Percentiles rank a stretch among this genome's conserved stretches.
Conservation (phyloP, 2,329 filamentous ascomycete genomes). For the Hymenoscyphus albidus region DNA sequence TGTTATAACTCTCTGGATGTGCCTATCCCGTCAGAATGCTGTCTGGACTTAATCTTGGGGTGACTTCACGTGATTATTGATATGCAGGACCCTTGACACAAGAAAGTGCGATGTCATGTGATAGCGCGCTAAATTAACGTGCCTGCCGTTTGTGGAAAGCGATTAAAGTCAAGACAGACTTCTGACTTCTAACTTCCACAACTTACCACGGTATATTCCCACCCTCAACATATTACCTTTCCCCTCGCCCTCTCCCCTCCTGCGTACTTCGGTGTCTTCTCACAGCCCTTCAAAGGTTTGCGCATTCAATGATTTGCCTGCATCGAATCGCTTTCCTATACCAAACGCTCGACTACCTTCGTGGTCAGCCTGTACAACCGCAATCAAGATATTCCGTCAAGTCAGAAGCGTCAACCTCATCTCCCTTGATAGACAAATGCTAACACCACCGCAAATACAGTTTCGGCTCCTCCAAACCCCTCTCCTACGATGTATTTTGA, state of each 20-base stretch:
- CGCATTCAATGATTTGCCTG: background rate
- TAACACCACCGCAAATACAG: background rate
- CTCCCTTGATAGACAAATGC: background rate
- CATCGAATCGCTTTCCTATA: background rate
- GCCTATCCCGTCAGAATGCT: too few species aligned
- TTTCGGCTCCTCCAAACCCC: background rate
- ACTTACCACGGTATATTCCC: too few species aligned
- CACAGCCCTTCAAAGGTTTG: background rate
- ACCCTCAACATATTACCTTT: too few species aligned
- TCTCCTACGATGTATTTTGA: slow-evolving; percentile 4
- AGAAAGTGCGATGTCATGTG: background rate
- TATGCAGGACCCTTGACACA: too few species aligned
- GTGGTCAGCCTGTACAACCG: background rate
- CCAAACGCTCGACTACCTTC: background rate
- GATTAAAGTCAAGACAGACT: background rate
- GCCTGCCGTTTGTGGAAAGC: background rate
- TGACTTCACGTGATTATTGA: too few species aligned
- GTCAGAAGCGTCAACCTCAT: background rate
- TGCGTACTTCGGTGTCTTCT: background rate
- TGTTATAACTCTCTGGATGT: too few species aligned
- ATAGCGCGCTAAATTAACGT: background rate
- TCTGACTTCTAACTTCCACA: too few species aligned
- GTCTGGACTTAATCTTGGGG: too few species aligned
- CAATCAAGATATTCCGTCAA: background rate
- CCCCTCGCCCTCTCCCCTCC: background rate